Evolutionary conservation across 805 yeast genomes (phyloP), one percentile per base, ranked within the genome.

Genomic region (Teunomyces lycoperdinae): DNA sequence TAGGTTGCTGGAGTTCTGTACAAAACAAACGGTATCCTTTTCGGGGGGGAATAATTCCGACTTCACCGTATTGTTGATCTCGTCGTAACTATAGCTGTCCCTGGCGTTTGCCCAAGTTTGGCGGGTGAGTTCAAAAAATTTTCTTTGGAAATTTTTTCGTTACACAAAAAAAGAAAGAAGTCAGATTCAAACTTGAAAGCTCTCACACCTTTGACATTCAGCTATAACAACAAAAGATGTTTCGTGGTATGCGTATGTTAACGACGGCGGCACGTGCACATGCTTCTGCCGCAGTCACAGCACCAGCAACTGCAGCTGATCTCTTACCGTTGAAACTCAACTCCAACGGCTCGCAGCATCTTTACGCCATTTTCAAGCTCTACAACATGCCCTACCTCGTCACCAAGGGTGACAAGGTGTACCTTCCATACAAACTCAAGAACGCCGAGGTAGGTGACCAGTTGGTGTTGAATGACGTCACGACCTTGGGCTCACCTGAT

Each of bases 301-400:
- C 41, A n/a, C 13, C 48, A n/a, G 13, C 46, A 42, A 8, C 39
- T 2, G 11, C 48, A 33, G n/a, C 45, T 14, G 43, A 34, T 30
- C 3, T 38, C 50, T 11, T 44, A 17, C 84, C 89, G 2, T 70
- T 90, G 51, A 88, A 84, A 60, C 77, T 81, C 44, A 83, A 85
- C 46, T 79, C 84, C 43, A 79, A 80, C 50, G 76, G 69, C 2
- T 61, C 62, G 27, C 54, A 60, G 38, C 80, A 80, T 52, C 68
- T 92, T 29, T 94, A 89, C 62, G 98, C 98, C 41, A 76, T 88
- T 7, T 78, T 92, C 55, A 83, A 81, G 56, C 79, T 94, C 33
- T 94, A 89, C 71, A 81, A 85, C 66, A 83, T 89, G 67, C 89
- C 94, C 38, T 90, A 88, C 61, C 73, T 94, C 51, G 94, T 94